phyloP scores from a whole-genome alignment of 2,329 filamentous ascomycete genomes.

The Tolypocladium paradoxum region DNA sequence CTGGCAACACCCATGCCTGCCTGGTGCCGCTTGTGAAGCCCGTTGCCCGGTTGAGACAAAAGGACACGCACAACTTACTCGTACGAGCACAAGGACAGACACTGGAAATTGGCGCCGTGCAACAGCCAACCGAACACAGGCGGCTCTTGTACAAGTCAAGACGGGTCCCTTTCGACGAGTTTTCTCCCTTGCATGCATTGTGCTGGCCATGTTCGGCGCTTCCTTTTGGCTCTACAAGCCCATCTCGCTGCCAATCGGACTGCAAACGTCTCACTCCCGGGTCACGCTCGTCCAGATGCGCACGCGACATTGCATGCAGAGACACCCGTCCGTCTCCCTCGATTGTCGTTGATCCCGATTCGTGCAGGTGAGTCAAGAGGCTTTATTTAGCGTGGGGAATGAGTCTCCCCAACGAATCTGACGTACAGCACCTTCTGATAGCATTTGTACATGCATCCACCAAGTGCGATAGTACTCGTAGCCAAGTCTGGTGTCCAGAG shows the following conservation, averaged over 20 bases:
- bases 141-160: neutral
- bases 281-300: neutral
- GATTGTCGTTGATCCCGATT: constrained; percentile 14
- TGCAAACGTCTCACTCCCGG: neutral
- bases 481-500: neutral
- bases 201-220: neutral
- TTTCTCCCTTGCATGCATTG: neutral
- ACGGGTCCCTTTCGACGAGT: neutral
- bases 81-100: neutral
- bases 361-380: constrained; percentile 5
- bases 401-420: constrained; percentile 1
- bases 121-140: neutral
- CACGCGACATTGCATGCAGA: constrained; percentile 9
- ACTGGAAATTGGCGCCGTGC: neutral
- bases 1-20: too few species aligned
- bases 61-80: too few species aligned
- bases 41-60: neutral
- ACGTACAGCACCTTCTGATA: neutral
- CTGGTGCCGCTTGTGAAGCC: neutral
- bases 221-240: neutral
- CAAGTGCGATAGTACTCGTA: too few species aligned
- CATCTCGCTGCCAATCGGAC: neutral
- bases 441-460: neutral
- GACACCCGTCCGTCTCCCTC: constrained; percentile 7
- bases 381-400: neutral